Conservation (phyloP, 495 filamentous ascomycete genomes). For the Penicillium pulvis region DNA sequence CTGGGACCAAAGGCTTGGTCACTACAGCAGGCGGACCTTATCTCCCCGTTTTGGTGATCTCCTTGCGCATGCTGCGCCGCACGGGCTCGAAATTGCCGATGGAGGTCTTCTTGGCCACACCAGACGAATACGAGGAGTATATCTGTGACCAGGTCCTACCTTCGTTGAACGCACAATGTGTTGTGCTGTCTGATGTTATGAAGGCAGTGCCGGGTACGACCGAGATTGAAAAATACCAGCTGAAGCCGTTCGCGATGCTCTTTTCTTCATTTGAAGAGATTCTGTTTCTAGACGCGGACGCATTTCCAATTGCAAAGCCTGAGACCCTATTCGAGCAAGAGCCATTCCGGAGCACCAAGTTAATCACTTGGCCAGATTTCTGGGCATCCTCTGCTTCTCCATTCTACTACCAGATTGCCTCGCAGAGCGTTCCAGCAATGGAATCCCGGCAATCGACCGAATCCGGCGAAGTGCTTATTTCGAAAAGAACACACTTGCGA, state of each 20-base stretch:
- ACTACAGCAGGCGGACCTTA: constrained; percentile 39
- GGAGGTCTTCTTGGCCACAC: constrained; percentile 53
- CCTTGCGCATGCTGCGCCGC: constrained; percentile 53
- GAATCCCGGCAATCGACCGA: constrained; percentile 45
- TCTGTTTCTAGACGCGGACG: constrained; percentile 57
- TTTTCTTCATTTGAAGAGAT: constrained; percentile 58
- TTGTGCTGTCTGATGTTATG: constrained; percentile 37
- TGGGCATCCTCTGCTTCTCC: constrained; percentile 52
- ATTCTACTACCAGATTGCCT: constrained; percentile 51
- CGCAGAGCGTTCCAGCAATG: constrained; percentile 31
- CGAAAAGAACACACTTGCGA: constrained; percentile 46
- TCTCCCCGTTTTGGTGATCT: constrained; percentile 47
- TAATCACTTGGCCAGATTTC: constrained; percentile 60
- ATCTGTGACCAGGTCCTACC: constrained; percentile 53
- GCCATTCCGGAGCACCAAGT: constrained; percentile 46
- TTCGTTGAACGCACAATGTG: constrained; percentile 49
- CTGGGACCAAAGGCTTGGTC: constrained; percentile 47
- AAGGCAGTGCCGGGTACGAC: constrained; percentile 26
- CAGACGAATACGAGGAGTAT: constrained; percentile 45
- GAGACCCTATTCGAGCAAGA: constrained; percentile 46
- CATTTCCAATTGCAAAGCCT: constrained; percentile 49
- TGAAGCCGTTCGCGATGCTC: constrained; percentile 56
- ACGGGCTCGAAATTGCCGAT: constrained; percentile 55
- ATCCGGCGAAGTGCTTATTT: constrained; percentile 55
- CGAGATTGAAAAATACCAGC: constrained; percentile 49